A percentile compares a stretch with the other conserved stretches of the same genome.
These are phyloP conservation scores for Aristolochia californica DNA, from an alignment of 164 flowering plant genomes.

Conservation along the genomic window DNA sequence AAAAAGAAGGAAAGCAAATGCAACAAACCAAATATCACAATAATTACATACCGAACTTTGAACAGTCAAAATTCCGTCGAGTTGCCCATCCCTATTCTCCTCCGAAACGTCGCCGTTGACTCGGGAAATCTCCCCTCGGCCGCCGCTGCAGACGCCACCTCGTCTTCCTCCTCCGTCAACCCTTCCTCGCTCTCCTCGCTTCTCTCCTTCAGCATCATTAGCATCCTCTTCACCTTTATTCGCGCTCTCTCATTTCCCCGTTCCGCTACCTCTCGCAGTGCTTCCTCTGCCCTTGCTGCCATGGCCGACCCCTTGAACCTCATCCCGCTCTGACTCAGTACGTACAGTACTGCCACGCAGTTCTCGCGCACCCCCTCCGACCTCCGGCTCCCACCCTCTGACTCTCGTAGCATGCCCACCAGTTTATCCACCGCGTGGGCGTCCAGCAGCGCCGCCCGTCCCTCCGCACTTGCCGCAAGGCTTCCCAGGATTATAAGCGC, in stretches of 20 bases:
- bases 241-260: slow-evolving; percentile 50
- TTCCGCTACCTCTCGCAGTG: slow-evolving; percentile 50
- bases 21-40: not conserved
- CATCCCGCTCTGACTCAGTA: slow-evolving; percentile 64
- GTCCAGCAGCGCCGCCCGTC: slow-evolving; percentile 78
- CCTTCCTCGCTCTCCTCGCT: slow-evolving; percentile 36
- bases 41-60: not conserved
- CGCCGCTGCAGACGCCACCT: slow-evolving; percentile 9
- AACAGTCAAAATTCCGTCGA: slow-evolving; percentile 43
- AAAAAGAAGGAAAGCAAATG: not conserved
- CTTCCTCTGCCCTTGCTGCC: slow-evolving; percentile 73
- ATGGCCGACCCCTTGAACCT: slow-evolving; percentile 74
- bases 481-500: slow-evolving; percentile 60
- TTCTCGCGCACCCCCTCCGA: slow-evolving; percentile 49
- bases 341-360: slow-evolving; percentile 61
- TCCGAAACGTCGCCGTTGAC: slow-evolving; percentile 30
- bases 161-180: slow-evolving; percentile 17
- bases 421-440: slow-evolving; percentile 57
- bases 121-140: slow-evolving; percentile 25
- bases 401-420: slow-evolving; percentile 37
- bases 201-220: slow-evolving; percentile 35
- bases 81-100: slow-evolving; percentile 27
- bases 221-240: slow-evolving; percentile 59
- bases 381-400: slow-evolving; percentile 10
- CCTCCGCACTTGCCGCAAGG: slow-evolving; percentile 58